These are phyloP conservation scores for Pulveroboletus ravenelii DNA, from an alignment of 768 basidiomycete species.

Conservation along the genomic window DNA sequence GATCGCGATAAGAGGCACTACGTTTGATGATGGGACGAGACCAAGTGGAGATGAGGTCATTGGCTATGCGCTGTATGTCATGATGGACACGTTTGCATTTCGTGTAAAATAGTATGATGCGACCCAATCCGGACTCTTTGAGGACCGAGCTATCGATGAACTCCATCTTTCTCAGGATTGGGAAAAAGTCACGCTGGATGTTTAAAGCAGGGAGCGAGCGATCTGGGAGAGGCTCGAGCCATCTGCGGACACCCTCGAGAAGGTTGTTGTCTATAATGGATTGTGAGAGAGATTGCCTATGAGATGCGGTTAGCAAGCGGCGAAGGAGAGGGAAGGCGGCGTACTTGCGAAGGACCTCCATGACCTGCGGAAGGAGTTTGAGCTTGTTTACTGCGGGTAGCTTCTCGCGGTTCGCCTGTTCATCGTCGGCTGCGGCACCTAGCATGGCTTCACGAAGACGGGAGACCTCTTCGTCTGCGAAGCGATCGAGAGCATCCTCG, in stretches of 20 bases:
- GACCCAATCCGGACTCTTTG: conserved; percentile 87
- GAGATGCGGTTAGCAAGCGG: not conserved
- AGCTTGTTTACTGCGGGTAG: conserved; percentile 83
- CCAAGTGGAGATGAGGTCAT: conserved; percentile 81
- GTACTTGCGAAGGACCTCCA: conserved; percentile 90
- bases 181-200: conserved; percentile 91
- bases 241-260: conserved; percentile 80
- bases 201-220: conserved; percentile 90
- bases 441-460: conserved; percentile 88
- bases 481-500: conserved; percentile 78
- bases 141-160: conserved; percentile 87
- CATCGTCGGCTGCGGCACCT: conserved; percentile 78
- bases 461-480: conserved; percentile 88
- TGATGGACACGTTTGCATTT: conserved; percentile 87
- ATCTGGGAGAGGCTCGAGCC: conserved; percentile 94
- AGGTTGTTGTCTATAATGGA: conserved; percentile 95
- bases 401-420: conserved; percentile 72
- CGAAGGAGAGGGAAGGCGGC: conserved; percentile 15
- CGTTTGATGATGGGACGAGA: conserved; percentile 90
- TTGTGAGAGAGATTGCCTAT: conserved; percentile 82
- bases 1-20: conserved; percentile 74
- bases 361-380: conserved; percentile 78
- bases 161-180: conserved; percentile 79
- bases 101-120: conserved; percentile 91
- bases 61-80: conserved; percentile 75